Evolutionary conservation across 2,329 filamentous ascomycete species (phyloP), one percentile per base, ranked within the genome.

Genomic region (Pseudogymnoascus pannorum): DNA sequence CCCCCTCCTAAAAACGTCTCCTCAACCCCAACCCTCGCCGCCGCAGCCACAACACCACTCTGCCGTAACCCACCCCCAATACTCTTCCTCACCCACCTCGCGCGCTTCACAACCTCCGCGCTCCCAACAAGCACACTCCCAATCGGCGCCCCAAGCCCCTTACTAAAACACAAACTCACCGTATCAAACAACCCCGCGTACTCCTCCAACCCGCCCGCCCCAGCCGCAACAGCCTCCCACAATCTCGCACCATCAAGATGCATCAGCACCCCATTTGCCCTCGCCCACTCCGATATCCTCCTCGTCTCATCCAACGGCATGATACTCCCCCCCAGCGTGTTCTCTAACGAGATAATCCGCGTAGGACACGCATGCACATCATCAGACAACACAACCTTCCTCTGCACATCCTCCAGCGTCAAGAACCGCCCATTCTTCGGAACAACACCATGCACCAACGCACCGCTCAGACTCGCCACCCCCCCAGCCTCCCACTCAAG

Each of bases 331-430:
- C 85, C 84, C 57, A 96, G 80, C 1, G 92, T 96, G 72, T 96
- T 96, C 71, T 97, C 92, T 54, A 96, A 78, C 64, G 83, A 87
- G 66, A 97, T 90, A 58, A 96, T 82, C 51, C 84, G 83, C 0
- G 92, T 96, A 0, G 92, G 91, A 69, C 88, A 92, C 29, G 80
- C 78, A 72, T 96, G 91, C 16, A 94, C 82, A 67, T 95, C 84
- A 60, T 88, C 81, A 65, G 80, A 67, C 0, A 92, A 71, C 0
- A 87, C 79, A 4, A 83, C 84, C 65, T 88, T 77, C 64, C 83
- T 80, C 70, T 87, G 74, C 11, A 96, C 76, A 68, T 96, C 92
- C 5, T 33, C 29, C 7, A 6, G 5, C 33, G 51, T 35, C 51
- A 57, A 68, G 70, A 95, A 84, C 14, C 81, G 77, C 11, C 85